Conservation (phyloP, 164 flowering plant species). For the Nymphaea thermarum region DNA sequence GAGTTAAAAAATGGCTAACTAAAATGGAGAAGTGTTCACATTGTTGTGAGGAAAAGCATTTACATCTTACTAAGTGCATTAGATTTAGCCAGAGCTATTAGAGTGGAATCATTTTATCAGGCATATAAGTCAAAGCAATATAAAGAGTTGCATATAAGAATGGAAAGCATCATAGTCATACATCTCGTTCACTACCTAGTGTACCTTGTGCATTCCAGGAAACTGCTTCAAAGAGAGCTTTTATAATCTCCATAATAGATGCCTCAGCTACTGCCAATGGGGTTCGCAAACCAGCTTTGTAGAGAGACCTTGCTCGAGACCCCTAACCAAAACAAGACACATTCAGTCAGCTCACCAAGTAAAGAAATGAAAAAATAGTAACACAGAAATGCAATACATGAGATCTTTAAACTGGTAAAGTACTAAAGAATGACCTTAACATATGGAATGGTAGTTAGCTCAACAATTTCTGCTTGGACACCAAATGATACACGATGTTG, state of each 20-base stretch:
- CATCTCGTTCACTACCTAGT: background rate
- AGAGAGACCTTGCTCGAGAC: constrained; percentile 94
- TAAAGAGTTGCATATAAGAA: too few relatives aligned
- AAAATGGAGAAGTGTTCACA: too few relatives aligned
- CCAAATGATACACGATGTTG: constrained; percentile 97
- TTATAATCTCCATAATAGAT: constrained; percentile 58
- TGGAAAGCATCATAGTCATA: too few relatives aligned
- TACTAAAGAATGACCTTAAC: constrained; percentile 45
- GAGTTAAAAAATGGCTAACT: too few relatives aligned
- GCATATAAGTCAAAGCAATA: too few relatives aligned
- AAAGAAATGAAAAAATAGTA: background rate
- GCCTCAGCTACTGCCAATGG: constrained; percentile 90
- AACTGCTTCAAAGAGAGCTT: constrained; percentile 79
- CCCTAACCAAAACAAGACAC: constrained; percentile 36
- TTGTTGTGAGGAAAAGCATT: too few relatives aligned
- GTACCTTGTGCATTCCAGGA: constrained; percentile 80
- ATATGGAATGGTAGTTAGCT: constrained; percentile 83
- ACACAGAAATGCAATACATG: background rate
- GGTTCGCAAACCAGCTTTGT: constrained; percentile 88
- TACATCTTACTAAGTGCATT: too few relatives aligned
- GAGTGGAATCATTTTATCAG: too few relatives aligned
- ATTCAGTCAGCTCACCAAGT: background rate
- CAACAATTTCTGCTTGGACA: constrained; percentile 91
- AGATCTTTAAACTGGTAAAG: background rate
- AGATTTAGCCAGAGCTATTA: too few relatives aligned